A percentile compares a stretch with the other conserved stretches of the same genome.
These are phyloP conservation scores for Verticillium klebahnii DNA, from an alignment of 2,329 filamentous ascomycete species.

Conservation along the genomic window DNA sequence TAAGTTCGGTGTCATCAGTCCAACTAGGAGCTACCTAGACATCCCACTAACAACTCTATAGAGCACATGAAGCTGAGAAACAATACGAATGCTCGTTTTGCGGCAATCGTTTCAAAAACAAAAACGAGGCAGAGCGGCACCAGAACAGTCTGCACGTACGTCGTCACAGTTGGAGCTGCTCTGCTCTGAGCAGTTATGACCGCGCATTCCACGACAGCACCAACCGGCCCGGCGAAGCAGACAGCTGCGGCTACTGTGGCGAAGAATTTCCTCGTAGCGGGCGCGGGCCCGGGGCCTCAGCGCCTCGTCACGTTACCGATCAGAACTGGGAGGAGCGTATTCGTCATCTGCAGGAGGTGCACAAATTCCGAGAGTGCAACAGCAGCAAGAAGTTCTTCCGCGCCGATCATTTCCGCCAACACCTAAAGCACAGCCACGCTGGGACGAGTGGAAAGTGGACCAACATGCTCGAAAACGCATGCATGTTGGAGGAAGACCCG, in stretches of 20 bases:
- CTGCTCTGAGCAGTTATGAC: constrained; percentile 71
- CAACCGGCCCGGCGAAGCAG: constrained; percentile 59
- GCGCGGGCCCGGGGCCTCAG: constrained; percentile 30
- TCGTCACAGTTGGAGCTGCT: constrained; percentile 95
- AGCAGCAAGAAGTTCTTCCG: constrained; percentile 97
- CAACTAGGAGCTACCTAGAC: neutral
- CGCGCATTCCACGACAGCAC: constrained; percentile 84
- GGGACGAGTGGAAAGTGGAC: constrained; percentile 98
- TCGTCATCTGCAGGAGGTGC: constrained; percentile 81
- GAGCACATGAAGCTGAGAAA: constrained; percentile 87
- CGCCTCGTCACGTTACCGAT: constrained; percentile 55
- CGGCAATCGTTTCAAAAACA: constrained; percentile 96
- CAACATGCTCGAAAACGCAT: constrained; percentile 93
- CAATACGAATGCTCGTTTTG: constrained; percentile 93
- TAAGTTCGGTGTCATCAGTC: constrained; percentile 40
- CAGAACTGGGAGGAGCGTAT: constrained; percentile 85
- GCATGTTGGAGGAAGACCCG: constrained; percentile 84
- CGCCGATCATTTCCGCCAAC: constrained; percentile 96
- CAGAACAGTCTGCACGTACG: constrained; percentile 92
- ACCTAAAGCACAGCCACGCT: constrained; percentile 95
- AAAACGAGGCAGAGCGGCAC: constrained; percentile 94
- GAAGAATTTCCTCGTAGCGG: constrained; percentile 70
- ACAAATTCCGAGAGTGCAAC: constrained; percentile 98
- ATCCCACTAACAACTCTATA: constrained; percentile 32
- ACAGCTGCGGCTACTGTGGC: constrained; percentile 93